Percentiles rank a stretch among this genome's conserved stretches.
Conservation (phyloP, 176 grass and related monocot species). For the Oryza glaberrima region DNA sequence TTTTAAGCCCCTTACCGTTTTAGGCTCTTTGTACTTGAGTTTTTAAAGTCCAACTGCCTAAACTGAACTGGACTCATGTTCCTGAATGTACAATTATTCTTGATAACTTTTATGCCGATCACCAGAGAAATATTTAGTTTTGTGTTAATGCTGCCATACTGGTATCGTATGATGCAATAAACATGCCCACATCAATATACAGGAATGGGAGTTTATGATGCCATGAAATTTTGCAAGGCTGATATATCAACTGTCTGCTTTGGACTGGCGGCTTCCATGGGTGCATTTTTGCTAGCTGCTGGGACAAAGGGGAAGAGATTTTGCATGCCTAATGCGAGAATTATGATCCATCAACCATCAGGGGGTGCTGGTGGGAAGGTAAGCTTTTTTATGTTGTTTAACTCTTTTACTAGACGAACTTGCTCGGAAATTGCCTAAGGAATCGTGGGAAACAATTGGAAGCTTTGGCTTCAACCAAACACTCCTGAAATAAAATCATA, state of each 20-base stretch:
- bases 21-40: neutral
- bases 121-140: neutral
- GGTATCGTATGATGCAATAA: neutral
- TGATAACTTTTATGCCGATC: constrained; percentile 9
- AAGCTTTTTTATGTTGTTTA: constrained; percentile 32
- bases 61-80: neutral
- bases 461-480: neutral
- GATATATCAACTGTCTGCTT: constrained; percentile 92
- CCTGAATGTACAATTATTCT: neutral
- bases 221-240: constrained; percentile 98
- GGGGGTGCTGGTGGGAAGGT: constrained; percentile 80
- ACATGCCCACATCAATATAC: constrained; percentile 24
- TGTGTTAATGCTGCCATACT: neutral
- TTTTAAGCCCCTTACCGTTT: neutral
- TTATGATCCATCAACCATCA: constrained; percentile 95
- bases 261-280: constrained; percentile 93
- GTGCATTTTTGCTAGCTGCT: constrained; percentile 88
- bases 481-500: neutral
- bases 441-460: neutral
- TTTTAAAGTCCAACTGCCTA: neutral
- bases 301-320: constrained; percentile 93
- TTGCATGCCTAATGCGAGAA: constrained; percentile 98
- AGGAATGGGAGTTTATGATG: constrained; percentile 99
- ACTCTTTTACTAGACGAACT: neutral
- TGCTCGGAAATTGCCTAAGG: neutral